Evolutionary conservation across 192 early-diverging fungal species (phyloP).

Genomic region (Coemansia sp.): DNA sequence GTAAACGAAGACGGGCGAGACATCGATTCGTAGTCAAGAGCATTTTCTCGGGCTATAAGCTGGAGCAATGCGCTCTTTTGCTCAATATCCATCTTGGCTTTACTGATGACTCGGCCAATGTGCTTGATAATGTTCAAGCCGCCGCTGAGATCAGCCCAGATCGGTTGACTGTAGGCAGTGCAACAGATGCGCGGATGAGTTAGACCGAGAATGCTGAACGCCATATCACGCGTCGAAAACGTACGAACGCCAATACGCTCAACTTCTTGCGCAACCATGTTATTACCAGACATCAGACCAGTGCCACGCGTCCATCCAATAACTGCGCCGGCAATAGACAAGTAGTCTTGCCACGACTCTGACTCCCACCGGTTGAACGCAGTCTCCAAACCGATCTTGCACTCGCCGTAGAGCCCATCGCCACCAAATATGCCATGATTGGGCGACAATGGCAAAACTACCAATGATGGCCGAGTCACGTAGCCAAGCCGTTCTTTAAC

Average conservation of each 20-base stretch:
- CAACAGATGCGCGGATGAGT: conserved; percentile 84
- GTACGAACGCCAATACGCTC: conserved; percentile 92
- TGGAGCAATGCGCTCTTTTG: conserved; percentile 71
- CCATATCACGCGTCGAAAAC: conserved; percentile 94
- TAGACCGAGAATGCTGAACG: conserved; percentile 92
- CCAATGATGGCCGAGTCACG: conserved; percentile 80
- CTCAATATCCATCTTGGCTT: conserved; percentile 59
- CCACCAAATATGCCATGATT: conserved; percentile 94
- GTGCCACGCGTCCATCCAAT: conserved; percentile 98
- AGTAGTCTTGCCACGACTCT: conserved; percentile 84
- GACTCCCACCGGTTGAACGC: conserved; percentile 88
- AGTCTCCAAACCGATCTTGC: conserved; percentile 89
- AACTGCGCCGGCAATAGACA: conserved; percentile 85
- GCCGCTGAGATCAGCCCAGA: conserved; percentile 95
- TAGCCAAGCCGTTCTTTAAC: conserved; percentile 75
- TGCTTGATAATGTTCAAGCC: conserved; percentile 53
- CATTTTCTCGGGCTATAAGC: conserved; percentile 69
- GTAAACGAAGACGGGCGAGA: conserved; percentile 31
- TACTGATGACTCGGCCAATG: conserved; percentile 68
- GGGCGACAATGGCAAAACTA: conserved; percentile 87
- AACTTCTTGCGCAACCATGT: conserved; percentile 89
- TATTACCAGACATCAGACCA: conserved; percentile 93
- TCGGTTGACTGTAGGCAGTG: conserved; percentile 75
- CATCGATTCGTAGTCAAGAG: conserved; percentile 71
- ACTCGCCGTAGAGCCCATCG: conserved; percentile 94